Base-by-base conservation (phyloP, 2,329 filamentous ascomycete genomes). In the Alternaria infectoria region DNA sequence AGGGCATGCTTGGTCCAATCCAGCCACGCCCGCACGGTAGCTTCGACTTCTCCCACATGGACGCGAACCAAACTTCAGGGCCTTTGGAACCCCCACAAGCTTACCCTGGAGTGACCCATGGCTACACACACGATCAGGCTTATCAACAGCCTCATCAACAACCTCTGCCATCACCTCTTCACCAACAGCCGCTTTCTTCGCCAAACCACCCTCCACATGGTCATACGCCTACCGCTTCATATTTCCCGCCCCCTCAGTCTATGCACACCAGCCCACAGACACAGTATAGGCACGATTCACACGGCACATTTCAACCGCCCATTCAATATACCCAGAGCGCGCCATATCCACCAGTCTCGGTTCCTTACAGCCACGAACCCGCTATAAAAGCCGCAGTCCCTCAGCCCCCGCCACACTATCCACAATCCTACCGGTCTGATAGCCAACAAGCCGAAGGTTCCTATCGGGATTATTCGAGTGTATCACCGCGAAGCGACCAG, bases 81-180 rank as follows among this genome's bases (percentile, higher is more conserved):
- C 30, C 59, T 55, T 28, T 68, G 13, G 54, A 60, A 43, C 52
- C 64, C 26, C 68, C 71, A 17, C 69, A 69, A 61, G 62, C 61
- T 12, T 65, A 70, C 15, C 54, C 67, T 11, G 68, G 59, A 47
- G 67, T 55, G 11, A 46, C 68, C 6, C 57, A 51, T 49, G 62
- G 57, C 49, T 78, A 77, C 46, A 55, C 67, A 26, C 71, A 72
- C 28, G 73, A 77, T 17, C 63, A 70, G 13, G 67, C 61, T 43
- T 78, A 74, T 64, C 72, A 70, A 26, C 76, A 76, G 43, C 70
- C 75, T 43, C 78, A 74, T 64, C 72, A 70, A 30, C 76, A 76
- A 43, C 70, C 75, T 11, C 64, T 77, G 5, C 69, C 69, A 10
- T 77, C 76, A n/a, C 76, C 75, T 23, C 74, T 72, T 54, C 72